Conservation (phyloP, 108 stramenopile species). For the Mayamaea pseudoterrestris region DNA sequence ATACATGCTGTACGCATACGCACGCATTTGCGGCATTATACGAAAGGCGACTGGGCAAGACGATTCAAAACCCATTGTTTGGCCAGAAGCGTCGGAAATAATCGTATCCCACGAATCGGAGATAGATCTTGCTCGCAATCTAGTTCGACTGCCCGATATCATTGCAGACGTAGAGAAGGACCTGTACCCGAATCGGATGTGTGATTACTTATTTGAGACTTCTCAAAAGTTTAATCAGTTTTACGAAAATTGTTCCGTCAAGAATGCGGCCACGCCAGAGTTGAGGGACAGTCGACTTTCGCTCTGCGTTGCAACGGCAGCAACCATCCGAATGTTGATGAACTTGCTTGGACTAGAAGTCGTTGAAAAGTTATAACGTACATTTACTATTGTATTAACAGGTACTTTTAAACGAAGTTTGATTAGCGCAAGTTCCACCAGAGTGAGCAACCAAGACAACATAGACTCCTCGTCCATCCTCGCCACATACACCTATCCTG, state of each 20-base stretch:
- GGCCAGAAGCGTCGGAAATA: conserved; percentile 63
- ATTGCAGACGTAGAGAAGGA: conserved; percentile 79
- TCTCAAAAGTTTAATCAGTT: conserved; percentile 87
- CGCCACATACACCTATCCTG: too few species aligned
- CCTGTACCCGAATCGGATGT: conserved; percentile 87
- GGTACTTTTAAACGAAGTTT: too few species aligned
- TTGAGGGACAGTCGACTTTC: conserved; percentile 75
- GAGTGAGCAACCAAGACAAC: too few species aligned
- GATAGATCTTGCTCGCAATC: conserved; percentile 78
- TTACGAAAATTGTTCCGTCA: conserved; percentile 85
- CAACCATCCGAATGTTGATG: conserved; percentile 71
- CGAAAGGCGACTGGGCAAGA: conserved; percentile 81
- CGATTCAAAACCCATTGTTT: conserved; percentile 26
- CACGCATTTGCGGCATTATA: conserved; percentile 88
- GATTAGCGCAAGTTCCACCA: too few species aligned
- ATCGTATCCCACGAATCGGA: conserved; percentile 78
- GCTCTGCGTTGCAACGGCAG: conserved; percentile 86
- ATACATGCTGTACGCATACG: conserved; percentile 98
- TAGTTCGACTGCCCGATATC: conserved; percentile 69
- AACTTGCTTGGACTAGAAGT: conserved; percentile 84
- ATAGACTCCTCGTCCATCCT: too few species aligned
- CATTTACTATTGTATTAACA: too few species aligned
- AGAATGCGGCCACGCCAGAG: conserved; percentile 67
- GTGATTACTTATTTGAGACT: conserved; percentile 89
- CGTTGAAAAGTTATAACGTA: conserved; percentile 81